These are phyloP conservation scores for Climacium dendroides DNA, from an alignment of 225 moss, liverwort and hornwort species.

Conservation along the genomic window DNA sequence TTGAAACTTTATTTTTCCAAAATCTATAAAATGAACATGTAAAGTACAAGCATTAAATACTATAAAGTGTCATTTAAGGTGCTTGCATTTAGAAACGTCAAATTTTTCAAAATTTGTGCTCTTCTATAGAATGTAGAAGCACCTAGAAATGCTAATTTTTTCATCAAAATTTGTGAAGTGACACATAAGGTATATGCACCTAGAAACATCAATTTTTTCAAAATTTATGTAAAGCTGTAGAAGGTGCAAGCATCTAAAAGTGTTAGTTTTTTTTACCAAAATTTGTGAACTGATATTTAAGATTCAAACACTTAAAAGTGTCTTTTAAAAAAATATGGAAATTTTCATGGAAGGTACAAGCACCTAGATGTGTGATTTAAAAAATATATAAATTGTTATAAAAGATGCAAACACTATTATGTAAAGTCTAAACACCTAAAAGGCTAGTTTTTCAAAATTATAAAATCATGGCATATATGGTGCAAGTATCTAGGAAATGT, in stretches of 20 bases:
- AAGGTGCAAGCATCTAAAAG: not conserved
- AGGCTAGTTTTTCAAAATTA: not conserved
- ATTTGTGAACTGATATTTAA: not conserved
- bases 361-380: no score
- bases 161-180: not conserved
- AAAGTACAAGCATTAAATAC: not conserved
- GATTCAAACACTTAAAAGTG: rapidly evolving
- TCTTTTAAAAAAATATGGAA: no score
- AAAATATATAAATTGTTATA: no score
- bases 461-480: not conserved
- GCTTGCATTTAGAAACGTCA: rapidly evolving
- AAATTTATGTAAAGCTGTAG: not conserved
- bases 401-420: not conserved
- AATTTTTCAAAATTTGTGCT: not conserved
- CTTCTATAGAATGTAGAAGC: rapidly evolving
- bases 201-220: not conserved
- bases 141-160: not conserved
- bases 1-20: not conserved
- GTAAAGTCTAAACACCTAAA: no score
- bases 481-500: not conserved
- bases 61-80: not conserved
- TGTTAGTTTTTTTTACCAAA: not conserved
- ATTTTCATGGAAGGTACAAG: not conserved
- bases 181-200: not conserved
- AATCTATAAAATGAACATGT: not conserved